These are phyloP conservation scores for Fonsecaea multimorphosa DNA, from an alignment of 2,329 filamentous ascomycete species.

Conservation along the genomic window DNA sequence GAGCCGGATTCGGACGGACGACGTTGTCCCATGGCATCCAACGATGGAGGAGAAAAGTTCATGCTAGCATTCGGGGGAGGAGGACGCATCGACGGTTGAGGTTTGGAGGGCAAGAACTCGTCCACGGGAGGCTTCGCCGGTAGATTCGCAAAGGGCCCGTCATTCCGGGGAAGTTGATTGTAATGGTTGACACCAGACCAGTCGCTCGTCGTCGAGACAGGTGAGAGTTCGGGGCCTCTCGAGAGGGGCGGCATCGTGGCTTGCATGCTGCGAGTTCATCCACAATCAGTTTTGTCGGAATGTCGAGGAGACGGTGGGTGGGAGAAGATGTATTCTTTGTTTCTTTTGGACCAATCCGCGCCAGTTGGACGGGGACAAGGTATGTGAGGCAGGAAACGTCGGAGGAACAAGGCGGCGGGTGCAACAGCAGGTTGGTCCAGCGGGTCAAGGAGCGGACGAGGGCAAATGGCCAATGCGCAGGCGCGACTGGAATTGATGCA, in stretches of 20 bases:
- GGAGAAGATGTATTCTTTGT: neutral
- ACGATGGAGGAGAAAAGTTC: conserved; percentile 29
- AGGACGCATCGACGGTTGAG: conserved; percentile 25
- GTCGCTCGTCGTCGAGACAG: conserved; percentile 81
- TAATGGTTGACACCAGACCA: conserved; percentile 76
- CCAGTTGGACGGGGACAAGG: conserved; percentile 2
- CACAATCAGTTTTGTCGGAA: conserved; percentile 1
- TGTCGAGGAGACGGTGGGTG: neutral
- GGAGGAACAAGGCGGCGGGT: conserved; percentile 15
- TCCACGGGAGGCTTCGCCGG: conserved; percentile 41
- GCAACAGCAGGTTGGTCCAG: conserved; percentile 6
- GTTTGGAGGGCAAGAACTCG: conserved; percentile 26
- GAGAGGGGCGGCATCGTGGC: conserved; percentile 30
- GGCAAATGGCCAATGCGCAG: conserved; percentile 24
- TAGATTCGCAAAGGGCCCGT: conserved; percentile 55
- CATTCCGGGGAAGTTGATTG: conserved; percentile 52
- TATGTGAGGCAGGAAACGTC: conserved; percentile 33
- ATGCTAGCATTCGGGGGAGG: conserved; percentile 27
- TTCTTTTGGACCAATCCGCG: conserved; percentile 3
- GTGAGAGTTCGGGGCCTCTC: conserved; percentile 61
- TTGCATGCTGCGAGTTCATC: conserved; percentile 29
- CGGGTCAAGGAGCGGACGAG: conserved; percentile 30
- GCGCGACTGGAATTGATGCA: conserved; percentile 19
- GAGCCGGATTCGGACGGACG: conserved; percentile 45
- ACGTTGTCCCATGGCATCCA: conserved; percentile 49